A percentile compares a stretch with the other conserved stretches of the same genome.
phyloP scores from a whole-genome alignment of 371 early-diverging fungal genomes.

The Apophysomyces sp. region DNA sequence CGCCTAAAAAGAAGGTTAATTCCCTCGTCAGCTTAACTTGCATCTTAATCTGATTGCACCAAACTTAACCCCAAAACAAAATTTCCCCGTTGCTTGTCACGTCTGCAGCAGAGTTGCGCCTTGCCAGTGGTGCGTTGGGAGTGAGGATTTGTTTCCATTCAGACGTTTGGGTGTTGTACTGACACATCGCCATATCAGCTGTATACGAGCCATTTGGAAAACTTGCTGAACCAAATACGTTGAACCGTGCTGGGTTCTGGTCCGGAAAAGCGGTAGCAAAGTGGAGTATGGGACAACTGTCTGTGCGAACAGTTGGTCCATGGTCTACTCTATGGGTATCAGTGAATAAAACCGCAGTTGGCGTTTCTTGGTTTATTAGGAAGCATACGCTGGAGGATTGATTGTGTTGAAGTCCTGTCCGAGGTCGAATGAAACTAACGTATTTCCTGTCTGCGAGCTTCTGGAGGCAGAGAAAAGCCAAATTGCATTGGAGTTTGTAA shows the following conservation, averaged over 20 bases:
- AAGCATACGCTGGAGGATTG: background rate
- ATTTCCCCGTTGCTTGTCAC: background rate
- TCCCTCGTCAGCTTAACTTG: background rate
- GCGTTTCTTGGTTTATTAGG: background rate
- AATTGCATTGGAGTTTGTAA: background rate
- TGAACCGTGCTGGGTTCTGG: background rate
- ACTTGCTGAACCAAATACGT: background rate
- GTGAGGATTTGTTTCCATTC: background rate
- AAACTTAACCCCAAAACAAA: background rate
- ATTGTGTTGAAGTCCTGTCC: background rate
- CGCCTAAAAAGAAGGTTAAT: background rate
- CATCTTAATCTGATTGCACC: too few relatives aligned
- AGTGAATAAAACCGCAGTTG: background rate
- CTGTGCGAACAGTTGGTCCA: background rate
- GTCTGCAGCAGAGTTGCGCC: background rate
- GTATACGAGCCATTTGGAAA: background rate
- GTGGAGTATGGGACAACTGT: background rate
- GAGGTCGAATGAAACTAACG: background rate
- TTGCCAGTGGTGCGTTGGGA: background rate
- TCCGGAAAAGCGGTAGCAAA: background rate
- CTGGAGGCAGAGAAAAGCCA: background rate
- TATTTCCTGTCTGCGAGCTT: background rate
- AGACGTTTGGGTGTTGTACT: background rate
- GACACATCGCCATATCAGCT: background rate
- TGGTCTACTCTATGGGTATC: background rate